Conservation (phyloP, 1,284 basidiomycete species). For the Sporisorium exsertum region DNA sequence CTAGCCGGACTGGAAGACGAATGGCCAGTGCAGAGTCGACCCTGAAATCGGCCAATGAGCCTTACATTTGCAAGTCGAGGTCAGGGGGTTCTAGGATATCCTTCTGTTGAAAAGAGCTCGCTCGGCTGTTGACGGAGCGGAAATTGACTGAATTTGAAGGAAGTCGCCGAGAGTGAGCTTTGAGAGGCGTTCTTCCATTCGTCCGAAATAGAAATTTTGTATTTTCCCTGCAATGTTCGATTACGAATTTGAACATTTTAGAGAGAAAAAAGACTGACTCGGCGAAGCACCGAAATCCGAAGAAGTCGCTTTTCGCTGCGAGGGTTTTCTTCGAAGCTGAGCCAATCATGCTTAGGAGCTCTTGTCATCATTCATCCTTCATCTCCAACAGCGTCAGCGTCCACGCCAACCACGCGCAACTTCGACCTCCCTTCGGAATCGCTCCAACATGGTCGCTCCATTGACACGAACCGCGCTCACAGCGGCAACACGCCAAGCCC, state of each 20-base stretch:
- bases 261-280: background rate
- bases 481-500: background rate
- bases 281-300: constrained; percentile 14
- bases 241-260: background rate
- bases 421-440: too few relatives aligned
- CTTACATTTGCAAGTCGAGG: background rate
- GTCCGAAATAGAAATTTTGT: constrained; percentile 3
- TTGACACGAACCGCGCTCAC: background rate
- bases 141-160: background rate
- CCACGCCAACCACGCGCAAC: background rate
- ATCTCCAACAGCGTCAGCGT: too few relatives aligned
- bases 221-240: background rate
- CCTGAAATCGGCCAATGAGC: background rate
- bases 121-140: background rate
- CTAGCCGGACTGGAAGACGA: background rate
- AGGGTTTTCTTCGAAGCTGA: background rate
- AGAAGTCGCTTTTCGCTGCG: background rate
- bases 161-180: constrained; percentile 6
- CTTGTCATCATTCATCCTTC: background rate
- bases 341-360: constrained; percentile 10
- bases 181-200: constrained; percentile 13
- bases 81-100: too few relatives aligned
- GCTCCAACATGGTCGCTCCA: constrained; percentile 1
- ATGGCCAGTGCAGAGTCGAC: background rate
- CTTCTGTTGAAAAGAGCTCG: background rate